These are phyloP conservation scores for Jatropha multifida DNA, from an alignment of 441 rosid genomes.

Conservation along the genomic window DNA sequence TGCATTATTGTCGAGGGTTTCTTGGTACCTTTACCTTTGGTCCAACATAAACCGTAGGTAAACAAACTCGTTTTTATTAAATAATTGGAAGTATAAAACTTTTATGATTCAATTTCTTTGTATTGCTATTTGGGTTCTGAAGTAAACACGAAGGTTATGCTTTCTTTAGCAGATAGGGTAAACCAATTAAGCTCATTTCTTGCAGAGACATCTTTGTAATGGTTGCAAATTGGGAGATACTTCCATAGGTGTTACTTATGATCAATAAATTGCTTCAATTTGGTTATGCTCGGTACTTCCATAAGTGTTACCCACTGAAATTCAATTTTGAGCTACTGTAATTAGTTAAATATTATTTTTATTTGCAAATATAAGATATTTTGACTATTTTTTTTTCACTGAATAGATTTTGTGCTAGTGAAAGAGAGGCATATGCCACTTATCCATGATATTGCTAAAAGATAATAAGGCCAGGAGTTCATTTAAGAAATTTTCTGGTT, in stretches of 20 bases:
- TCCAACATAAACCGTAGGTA: no score
- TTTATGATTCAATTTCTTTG: neutral
- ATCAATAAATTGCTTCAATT: neutral
- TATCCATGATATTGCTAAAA: neutral
- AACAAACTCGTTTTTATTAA: no score
- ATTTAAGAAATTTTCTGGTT: neutral
- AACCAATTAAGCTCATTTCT: no score
- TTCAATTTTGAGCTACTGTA: neutral
- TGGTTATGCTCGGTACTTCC: neutral
- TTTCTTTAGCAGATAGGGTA: no score
- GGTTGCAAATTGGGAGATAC: neutral
- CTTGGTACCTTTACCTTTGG: neutral
- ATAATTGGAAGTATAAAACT: no score
- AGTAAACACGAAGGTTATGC: no score
- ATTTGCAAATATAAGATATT: neutral
- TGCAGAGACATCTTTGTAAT: neutral
- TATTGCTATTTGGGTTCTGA: neutral
- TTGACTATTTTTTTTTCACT: neutral
- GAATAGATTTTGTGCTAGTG: no score
- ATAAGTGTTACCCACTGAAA: neutral
- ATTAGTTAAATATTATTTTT: neutral
- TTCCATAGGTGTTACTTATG: neutral
- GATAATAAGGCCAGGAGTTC: neutral
- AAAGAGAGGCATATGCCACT: neutral
- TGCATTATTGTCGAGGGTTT: no score